Evolutionary conservation across 2,329 filamentous ascomycete genomes (phyloP).

Genomic region (Colletotrichum lentis): DNA sequence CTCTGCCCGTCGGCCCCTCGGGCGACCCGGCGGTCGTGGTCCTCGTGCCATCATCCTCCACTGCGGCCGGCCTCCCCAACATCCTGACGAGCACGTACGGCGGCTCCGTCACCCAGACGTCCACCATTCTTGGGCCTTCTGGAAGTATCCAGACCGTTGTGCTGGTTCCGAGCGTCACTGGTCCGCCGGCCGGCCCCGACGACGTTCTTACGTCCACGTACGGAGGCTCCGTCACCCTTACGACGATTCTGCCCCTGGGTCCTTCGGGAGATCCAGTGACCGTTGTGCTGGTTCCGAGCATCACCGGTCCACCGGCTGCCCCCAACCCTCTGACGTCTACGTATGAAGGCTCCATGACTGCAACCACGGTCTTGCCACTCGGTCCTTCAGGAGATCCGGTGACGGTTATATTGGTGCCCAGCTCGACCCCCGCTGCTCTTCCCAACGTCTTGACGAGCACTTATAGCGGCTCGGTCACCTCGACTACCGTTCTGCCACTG

Average conservation of each 20-base stretch:
- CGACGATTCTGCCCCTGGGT: background rate
- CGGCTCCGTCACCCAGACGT: background rate
- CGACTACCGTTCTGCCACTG: background rate
- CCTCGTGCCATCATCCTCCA: background rate
- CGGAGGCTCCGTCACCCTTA: background rate
- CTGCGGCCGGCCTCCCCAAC: background rate
- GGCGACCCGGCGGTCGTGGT: slow-evolving; percentile 6
- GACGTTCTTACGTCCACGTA: background rate
- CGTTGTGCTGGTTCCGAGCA: background rate
- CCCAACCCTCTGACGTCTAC: background rate
- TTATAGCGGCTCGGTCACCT: background rate
- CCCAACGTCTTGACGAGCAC: background rate
- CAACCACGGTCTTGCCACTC: background rate
- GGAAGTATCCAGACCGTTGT: background rate
- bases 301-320: background rate
- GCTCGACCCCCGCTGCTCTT: background rate
- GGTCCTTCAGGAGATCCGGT: background rate
- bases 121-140: background rate
- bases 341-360: background rate
- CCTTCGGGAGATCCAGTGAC: background rate
- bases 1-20: slow-evolving; percentile 6
- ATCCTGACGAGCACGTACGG: background rate
- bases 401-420: background rate
- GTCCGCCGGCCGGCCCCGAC: too few relatives aligned
- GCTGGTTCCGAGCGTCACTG: background rate